Evolutionary conservation across 352 stramenopile species (phyloP), one percentile per base, ranked within the genome.

Genomic region (Phytophthora hibernalis): DNA sequence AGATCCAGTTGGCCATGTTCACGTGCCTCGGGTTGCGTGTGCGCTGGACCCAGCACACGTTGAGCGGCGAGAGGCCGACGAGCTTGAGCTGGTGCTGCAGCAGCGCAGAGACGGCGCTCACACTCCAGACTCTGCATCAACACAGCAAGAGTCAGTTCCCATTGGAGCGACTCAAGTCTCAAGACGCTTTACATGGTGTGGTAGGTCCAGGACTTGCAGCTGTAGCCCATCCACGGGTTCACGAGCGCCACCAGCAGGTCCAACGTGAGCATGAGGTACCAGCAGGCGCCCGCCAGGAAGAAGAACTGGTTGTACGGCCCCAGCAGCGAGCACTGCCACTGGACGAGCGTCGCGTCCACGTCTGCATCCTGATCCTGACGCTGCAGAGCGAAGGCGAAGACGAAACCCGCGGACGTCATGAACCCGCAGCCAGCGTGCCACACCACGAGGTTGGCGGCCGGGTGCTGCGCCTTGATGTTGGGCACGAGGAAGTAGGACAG

Each of bases 141-240:
- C 6, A 61, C 5, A 30, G 30, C 22, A 60, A 26, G 7, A 49
- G 35, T 56, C 15, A 64, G 47, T 53, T n/a, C 26, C 26, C 4
- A 31, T 31, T n/a, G 26, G 26, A 8, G 26, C 5, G 26, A 31
- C 26, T 31, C 26, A 31, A 31, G 5, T 31, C 26, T 31, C 26
- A 31, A 40, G 9, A 11, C n/a, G 5, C 12, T 8, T 21, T 77
- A 93, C 87, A 94, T 91, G 28, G 66, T 85, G 44, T 96, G 87
- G 61, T 96, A 94, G 22, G 83, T 72, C 84, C 87, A 91, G 13
- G 85, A 79, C 60, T 96, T 96, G 80, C 87, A 93, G 12, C 83
- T 77, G 69, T 96, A 96, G 50, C 87, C 85, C 84, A 94, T 94
- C 87, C 87, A 94, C 7, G 87, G 87, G 64, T 96, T 94, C 43